phyloP scores from a whole-genome alignment of 257 asterid species.

The Solanum dulcamara region DNA sequence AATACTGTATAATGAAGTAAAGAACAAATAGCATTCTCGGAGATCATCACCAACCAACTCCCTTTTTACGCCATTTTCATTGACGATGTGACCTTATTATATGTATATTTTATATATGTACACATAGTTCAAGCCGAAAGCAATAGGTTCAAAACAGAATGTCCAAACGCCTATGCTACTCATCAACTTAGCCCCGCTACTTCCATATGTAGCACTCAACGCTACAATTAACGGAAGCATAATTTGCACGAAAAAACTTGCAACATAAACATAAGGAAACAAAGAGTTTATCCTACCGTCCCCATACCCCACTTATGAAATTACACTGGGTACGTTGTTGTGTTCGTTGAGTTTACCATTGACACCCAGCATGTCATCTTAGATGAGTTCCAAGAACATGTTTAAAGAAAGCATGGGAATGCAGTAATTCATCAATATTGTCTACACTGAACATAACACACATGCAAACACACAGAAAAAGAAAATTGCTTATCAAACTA shows the following conservation, averaged over 20 bases:
- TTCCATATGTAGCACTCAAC: neutral
- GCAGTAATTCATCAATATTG: neutral
- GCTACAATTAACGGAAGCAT: neutral
- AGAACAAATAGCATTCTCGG: neutral
- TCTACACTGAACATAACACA: neutral
- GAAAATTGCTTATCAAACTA: neutral
- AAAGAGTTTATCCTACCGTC: neutral
- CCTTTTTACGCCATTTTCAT: neutral
- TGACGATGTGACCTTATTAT: neutral
- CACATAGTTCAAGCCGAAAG: neutral
- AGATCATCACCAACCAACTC: neutral
- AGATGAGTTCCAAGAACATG: neutral
- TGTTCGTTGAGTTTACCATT: neutral
- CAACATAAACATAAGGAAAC: neutral
- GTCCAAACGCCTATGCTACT: neutral
- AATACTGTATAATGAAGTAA: neutral
- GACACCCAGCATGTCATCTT: neutral
- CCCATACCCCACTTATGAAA: neutral
- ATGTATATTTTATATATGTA: neutral
- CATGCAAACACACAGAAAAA: no score
- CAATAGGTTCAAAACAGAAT: neutral
- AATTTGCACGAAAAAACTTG: neutral
- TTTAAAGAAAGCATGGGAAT: neutral
- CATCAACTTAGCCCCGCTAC: neutral
- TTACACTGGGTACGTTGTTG: neutral